These are phyloP conservation scores for Pichia kluyveri DNA, from an alignment of 805 yeast genomes.

Conservation along the genomic window DNA sequence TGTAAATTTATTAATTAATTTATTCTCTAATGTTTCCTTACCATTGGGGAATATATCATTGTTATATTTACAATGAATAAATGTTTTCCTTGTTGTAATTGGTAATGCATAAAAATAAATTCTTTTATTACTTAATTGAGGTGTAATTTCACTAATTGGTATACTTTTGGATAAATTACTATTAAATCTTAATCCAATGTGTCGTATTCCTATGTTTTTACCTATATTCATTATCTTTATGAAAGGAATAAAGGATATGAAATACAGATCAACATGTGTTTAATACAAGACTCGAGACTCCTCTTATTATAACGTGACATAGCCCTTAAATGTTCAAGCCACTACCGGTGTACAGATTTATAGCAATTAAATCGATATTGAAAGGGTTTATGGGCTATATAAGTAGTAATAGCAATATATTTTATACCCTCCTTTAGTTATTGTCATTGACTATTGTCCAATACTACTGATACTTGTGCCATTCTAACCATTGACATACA, in stretches of 20 bases:
- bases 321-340: too few species aligned
- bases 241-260: background rate
- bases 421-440: too few species aligned
- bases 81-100: conserved; percentile 50
- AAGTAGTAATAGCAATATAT: too few species aligned
- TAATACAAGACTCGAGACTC: too few species aligned
- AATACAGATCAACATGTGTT: too few species aligned
- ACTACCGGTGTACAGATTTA: too few species aligned
- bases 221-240: background rate
- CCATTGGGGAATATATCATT: conserved; percentile 26
- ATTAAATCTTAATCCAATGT: background rate
- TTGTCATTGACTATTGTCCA: too few species aligned
- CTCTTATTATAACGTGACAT: too few species aligned
- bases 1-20: conserved; percentile 38
- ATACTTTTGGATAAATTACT: background rate
- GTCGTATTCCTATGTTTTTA: background rate
- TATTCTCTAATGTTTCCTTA: conserved; percentile 27
- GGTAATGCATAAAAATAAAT: conserved; percentile 68
- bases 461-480: too few species aligned
- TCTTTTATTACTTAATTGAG: conserved; percentile 4
- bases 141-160: background rate
- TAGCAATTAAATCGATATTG: too few species aligned
- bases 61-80: conserved; percentile 60
- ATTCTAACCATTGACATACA: too few species aligned
- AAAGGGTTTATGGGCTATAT: too few species aligned